Base-by-base conservation (phyloP, 2,329 filamentous ascomycete genomes). In the Beauveria rudraprayagi region DNA sequence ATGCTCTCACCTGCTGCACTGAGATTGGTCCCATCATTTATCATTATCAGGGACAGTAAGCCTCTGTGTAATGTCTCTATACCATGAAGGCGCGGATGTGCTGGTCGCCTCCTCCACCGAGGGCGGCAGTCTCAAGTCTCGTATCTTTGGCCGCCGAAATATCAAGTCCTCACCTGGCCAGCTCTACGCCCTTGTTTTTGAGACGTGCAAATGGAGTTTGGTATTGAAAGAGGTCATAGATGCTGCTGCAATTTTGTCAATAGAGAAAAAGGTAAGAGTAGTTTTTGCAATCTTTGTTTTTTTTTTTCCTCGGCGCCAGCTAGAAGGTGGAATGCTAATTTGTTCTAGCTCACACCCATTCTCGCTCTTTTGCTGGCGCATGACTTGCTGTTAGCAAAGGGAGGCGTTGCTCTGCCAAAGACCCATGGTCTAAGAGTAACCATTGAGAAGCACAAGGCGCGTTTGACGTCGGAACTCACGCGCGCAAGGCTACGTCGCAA, bases 171-270 rank as follows among this genome's bases (percentile, higher is more conserved):
- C 88, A 3, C 88, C 89, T 0, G 87, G 87, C 11, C 90, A 95
- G 70, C 79, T 97, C 8, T 97, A 94, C 71, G 94, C 94, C 9
- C 79, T 99, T 41, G 88, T 92, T 24, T 83, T 88, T 24, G 92
- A 97, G 74, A 86, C 90, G 1, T 87, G 89, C 66, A 97, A 96
- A 85, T 97, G 93, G 91, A 94, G 92, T 67, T 72, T 79, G 3
- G 80, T 97, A 3, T 76, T 99, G 53, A 91, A 91, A 69, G 92
- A 96, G 69, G 88, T 97, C n/a, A 85, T 99, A 69, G 91, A 97
- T 67, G 85, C 82, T 65, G 83, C 91, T 1, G 88, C 85, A 3
- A 76, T 97, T 41, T 76, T 97, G 41, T 81, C 82, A n/a, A 76
- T 86, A 10, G 94, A 99, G 77, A 87, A 85, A 65, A 96, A 96